phyloP scores from a whole-genome alignment of 2,329 filamentous ascomycete species.

The Fusarium penzigii region DNA sequence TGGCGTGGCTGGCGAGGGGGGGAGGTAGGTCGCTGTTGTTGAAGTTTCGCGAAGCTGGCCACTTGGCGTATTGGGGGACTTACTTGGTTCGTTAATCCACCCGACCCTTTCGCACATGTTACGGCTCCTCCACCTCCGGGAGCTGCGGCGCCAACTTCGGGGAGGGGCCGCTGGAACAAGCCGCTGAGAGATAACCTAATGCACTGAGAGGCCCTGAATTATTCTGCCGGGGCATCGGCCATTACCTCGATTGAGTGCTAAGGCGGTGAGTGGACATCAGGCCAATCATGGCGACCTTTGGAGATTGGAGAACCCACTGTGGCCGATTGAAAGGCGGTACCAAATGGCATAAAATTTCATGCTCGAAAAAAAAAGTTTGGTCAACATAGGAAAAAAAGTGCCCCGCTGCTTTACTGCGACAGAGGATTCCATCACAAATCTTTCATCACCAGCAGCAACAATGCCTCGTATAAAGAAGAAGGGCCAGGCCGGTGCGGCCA shows the following conservation, averaged over 20 bases:
- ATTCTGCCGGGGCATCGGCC: not conserved
- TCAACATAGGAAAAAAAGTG: slow-evolving; percentile 32
- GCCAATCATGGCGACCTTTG: slow-evolving; percentile 2
- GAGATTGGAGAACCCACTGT: slow-evolving; percentile 12
- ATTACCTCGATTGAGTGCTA: slow-evolving; percentile 1
- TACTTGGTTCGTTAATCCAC: slow-evolving; percentile 20
- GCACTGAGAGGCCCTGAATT: slow-evolving; percentile 12
- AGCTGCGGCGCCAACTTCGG: slow-evolving; percentile 5
- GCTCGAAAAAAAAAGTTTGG: slow-evolving; percentile 33
- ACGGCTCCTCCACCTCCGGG: slow-evolving; percentile 11
- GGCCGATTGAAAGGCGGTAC: slow-evolving; percentile 28
- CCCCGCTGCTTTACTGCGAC: slow-evolving; percentile 35
- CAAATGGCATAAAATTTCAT: slow-evolving; percentile 37
- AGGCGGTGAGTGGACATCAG: slow-evolving; percentile 26
- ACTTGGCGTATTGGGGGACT: slow-evolving; percentile 34
- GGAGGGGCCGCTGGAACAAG: slow-evolving; percentile 23
- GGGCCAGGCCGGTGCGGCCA: slow-evolving; percentile 87
- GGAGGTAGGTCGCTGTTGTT: slow-evolving; percentile 20
- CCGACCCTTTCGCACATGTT: not conserved
- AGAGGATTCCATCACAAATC: slow-evolving; percentile 17
- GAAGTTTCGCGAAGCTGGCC: slow-evolving; percentile 23
- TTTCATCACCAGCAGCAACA: slow-evolving; percentile 25
- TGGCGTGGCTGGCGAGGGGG: not conserved
- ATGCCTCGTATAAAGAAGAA: slow-evolving; percentile 90
- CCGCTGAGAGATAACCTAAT: slow-evolving; percentile 1